These are phyloP conservation scores for Penicillium sp. DNA, from an alignment of 2,329 filamentous ascomycete genomes.

Conservation along the genomic window DNA sequence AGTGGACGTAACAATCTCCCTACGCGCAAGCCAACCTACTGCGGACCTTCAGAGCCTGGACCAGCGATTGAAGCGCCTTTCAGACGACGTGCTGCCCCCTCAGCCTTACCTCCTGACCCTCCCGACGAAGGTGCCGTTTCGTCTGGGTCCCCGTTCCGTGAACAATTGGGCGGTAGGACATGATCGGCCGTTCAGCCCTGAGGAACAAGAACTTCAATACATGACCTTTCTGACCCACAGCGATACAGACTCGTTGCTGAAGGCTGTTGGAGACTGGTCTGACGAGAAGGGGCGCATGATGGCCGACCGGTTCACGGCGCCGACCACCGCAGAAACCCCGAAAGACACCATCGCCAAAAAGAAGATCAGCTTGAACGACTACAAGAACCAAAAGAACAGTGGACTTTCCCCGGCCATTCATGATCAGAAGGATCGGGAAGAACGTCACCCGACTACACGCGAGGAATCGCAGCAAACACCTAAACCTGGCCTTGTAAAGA, in stretches of 20 bases:
- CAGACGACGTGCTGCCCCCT: slow-evolving; percentile 43
- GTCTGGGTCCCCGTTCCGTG: slow-evolving; percentile 41
- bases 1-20: slow-evolving; percentile 27
- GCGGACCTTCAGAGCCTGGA: slow-evolving; percentile 34
- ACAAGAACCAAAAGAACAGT: slow-evolving; percentile 56
- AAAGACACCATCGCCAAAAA: slow-evolving; percentile 51
- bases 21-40: slow-evolving; percentile 19
- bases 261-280: slow-evolving; percentile 56
- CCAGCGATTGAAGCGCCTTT: slow-evolving; percentile 40
- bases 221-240: slow-evolving; percentile 62
- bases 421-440: slow-evolving; percentile 19
- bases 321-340: slow-evolving; percentile 43
- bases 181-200: slow-evolving; percentile 53
- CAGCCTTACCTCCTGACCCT: slow-evolving; percentile 49
- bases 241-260: slow-evolving; percentile 52
- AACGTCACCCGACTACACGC: slow-evolving; percentile 13
- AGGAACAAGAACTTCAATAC: slow-evolving; percentile 62
- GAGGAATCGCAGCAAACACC: slow-evolving; percentile 22
- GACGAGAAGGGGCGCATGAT: slow-evolving; percentile 49
- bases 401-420: slow-evolving; percentile 28
- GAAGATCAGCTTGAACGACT: slow-evolving; percentile 62
- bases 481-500: slow-evolving; percentile 18
- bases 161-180: slow-evolving; percentile 50
- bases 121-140: slow-evolving; percentile 48
- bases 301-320: slow-evolving; percentile 40